A percentile compares a stretch with the other conserved stretches of the same genome.
Conservation (phyloP, 2,329 filamentous ascomycete species). For the Fusarium burgessii region DNA sequence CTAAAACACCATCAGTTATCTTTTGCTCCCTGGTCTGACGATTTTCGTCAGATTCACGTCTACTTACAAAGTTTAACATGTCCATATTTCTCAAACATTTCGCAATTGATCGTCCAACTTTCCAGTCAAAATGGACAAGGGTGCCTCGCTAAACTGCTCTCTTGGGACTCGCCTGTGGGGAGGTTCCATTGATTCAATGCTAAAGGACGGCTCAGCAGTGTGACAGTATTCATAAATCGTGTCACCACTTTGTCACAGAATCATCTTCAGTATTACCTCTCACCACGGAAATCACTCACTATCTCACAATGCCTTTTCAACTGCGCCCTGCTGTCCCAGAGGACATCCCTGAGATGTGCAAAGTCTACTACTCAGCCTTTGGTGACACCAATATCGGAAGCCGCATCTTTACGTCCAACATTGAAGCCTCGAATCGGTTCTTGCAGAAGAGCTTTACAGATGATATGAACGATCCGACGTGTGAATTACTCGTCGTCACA, state of each 20-base stretch:
- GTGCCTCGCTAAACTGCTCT: constrained; percentile 1
- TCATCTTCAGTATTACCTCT: background rate
- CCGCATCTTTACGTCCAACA: constrained; percentile 52
- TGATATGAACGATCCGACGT: constrained; percentile 56
- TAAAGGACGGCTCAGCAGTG: constrained; percentile 2
- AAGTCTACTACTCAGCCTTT: constrained; percentile 62
- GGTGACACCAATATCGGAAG: constrained; percentile 51
- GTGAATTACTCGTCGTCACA: constrained; percentile 56
- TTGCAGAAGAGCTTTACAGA: constrained; percentile 52
- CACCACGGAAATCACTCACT: background rate
- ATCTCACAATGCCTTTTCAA: constrained; percentile 39
- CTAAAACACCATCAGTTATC: background rate
- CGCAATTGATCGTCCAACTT: background rate
- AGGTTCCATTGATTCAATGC: background rate
- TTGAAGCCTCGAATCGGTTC: constrained; percentile 47
- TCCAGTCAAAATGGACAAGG: constrained; percentile 5
- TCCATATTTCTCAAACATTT: background rate
- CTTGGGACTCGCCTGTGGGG: constrained; percentile 25
- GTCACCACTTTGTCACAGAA: background rate
- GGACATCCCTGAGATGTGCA: constrained; percentile 56
- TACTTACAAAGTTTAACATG: background rate
- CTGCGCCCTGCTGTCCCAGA: constrained; percentile 55
- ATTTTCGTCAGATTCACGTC: too few species aligned
- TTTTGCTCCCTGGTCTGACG: background rate
- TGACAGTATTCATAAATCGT: background rate